Evolutionary conservation across 208 protist genomes (phyloP), one percentile per base, ranked within the genome.

Genomic region (Trypanosoma theileri): DNA sequence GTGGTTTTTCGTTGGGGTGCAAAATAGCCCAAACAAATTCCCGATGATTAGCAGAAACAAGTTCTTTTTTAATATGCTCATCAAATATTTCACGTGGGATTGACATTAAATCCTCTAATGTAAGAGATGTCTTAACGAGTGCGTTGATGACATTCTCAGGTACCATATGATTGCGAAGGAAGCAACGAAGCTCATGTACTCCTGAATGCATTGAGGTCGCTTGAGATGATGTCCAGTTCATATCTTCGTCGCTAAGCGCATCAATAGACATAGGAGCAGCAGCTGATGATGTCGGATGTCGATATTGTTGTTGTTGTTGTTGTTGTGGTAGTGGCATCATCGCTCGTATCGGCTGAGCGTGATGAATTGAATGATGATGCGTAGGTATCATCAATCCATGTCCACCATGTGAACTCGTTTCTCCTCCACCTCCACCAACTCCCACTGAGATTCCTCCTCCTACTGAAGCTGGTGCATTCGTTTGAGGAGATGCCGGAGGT

Each of bases 221-320:
- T 12, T 62, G 45, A n/a, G 21, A 44, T n/a, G 62, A 59, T 12
- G 60, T 41, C 69, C 69, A 75, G 22, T 62, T 71, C 45, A 77
- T 66, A 42, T 71, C 71, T 9, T 73, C 68, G 41, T 77, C 65
- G 40, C 61, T 69, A 60, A 72, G 64, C 42, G 63, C 63, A 58
- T 77, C 71, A 66, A 77, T 68, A 65, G 71, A 77, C 45, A 77
- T 71, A 17, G 71, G 71, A 16, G 53, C 71, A 51, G 56, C n/a
- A 42, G 66, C 56, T n/a, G 71, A 62, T 28, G 44, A 22, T 12
- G 62, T 24, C 3, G 41, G 8, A 46, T 67, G 51, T 45, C 60
- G 66, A 55, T 73, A 48, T 41, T 41, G 51, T 58, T 59, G 68
- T 57, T 51, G 55, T 46, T 66, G 59, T n/a, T 59, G 61, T 52